phyloP scores from a whole-genome alignment of 2,329 filamentous ascomycete species.

The Colletotrichum liaoningense region DNA sequence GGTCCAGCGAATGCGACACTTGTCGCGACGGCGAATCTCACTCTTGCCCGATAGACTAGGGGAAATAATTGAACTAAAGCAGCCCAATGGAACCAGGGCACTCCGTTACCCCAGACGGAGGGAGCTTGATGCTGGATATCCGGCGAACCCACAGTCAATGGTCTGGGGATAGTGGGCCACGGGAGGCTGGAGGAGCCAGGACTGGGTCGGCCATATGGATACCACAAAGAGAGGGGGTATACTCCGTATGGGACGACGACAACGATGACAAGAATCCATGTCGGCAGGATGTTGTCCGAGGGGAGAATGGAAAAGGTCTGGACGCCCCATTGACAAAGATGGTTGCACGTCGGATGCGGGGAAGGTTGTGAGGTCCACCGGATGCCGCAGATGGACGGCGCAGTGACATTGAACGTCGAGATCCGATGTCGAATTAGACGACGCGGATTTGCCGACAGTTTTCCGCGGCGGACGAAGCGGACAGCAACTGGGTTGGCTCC shows the following conservation, averaged over 20 bases:
- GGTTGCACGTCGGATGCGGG: conserved; percentile 11
- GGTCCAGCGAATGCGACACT: not conserved
- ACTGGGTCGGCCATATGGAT: not conserved
- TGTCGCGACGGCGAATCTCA: not conserved
- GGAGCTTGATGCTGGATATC: not conserved
- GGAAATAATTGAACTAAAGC: not conserved
- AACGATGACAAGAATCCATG: not conserved
- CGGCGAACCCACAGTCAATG: conserved; percentile 1
- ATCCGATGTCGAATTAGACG: conserved; percentile 5
- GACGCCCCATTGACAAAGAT: not conserved
- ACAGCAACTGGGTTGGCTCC: not conserved
- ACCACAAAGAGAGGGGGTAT: not conserved
- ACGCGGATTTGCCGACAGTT: conserved; percentile 3
- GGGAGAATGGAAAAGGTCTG: not conserved
- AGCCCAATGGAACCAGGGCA: not conserved
- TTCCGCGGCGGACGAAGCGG: not conserved
- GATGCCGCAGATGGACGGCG: conserved; percentile 2
- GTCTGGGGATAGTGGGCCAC: conserved; percentile 22
- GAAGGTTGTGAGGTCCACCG: conserved; percentile 2
- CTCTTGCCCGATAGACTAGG: not conserved
- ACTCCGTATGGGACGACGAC: not conserved
- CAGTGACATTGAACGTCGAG: not conserved
- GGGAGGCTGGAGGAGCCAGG: not conserved
- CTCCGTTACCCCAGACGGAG: conserved; percentile 19
- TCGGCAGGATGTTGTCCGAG: not conserved